Base-by-base conservation (phyloP, 192 early-diverging fungal genomes). In the Backusella psychrophila region DNA sequence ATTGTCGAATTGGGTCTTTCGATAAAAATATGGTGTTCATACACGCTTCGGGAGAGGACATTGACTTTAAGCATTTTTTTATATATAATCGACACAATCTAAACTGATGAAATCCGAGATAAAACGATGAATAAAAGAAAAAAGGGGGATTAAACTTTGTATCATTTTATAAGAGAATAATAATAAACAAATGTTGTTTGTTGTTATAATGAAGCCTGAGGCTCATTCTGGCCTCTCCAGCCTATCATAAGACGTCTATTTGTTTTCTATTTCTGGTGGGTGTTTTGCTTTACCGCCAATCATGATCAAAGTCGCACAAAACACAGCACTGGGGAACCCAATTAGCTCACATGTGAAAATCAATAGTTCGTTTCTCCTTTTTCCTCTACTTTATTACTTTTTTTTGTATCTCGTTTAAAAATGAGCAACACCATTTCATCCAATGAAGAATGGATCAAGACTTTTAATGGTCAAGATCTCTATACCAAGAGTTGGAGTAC, bases 401-500 rank as follows among this genome's bases (percentile, higher is more conserved):
- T 36, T 23, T 69, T 14, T 69, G 1, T 21, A 36, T 36, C n/a
- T 68, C 36, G 6, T 68, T 29, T 66, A 35, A 44, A 71, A 14
- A 71, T 71, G 41, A 42, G 42, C 14, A 46, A 34, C 33, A 33
- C 39, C 21, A 68, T 77, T 35, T 71, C 75, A 33, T 75, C 80
- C 52, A 70, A 75, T 35, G 81, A 83, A 52, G 78, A 84, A 63
- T 89, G 87, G 87, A 82, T 84, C 33, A 79, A 74, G 34, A 68
- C 84, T 19, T 78, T 69, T 9, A 85, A 87, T 71, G 79, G 81
- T 33, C 73, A 84, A 9, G 63, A 79, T 21, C 36, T 89, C 39
- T 89, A 84, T 71, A 87, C 87, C 39, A 85, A 85, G 66, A 87
- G 85, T 1, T 89, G 85, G 85, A 87, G 81, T 4, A 59, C 76